These are phyloP conservation scores for Pholiota microspora DNA, from an alignment of 768 basidiomycete genomes.

Conservation along the genomic window DNA sequence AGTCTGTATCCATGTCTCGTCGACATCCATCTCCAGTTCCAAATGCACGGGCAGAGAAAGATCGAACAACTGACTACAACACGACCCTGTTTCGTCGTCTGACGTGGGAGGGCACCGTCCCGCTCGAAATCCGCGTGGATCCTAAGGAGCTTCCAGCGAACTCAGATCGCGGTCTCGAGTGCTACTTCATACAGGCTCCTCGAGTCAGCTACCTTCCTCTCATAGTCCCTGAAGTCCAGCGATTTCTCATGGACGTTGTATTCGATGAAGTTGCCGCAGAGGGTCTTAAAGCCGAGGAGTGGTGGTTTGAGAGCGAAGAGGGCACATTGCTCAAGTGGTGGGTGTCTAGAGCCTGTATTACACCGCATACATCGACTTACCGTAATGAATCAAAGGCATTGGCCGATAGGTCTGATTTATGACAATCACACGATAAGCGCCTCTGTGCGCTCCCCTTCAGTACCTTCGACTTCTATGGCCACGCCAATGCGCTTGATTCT, in stretches of 20 bases:
- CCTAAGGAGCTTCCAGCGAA: conserved; percentile 88
- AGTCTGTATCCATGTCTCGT: conserved; percentile 48
- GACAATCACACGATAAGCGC: conserved; percentile 75
- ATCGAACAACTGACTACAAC: conserved; percentile 45
- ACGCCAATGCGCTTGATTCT: conserved; percentile 76
- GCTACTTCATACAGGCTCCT: conserved; percentile 88
- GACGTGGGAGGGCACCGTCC: conserved; percentile 89
- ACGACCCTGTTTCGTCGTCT: conserved; percentile 85
- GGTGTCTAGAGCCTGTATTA: conserved; percentile 23
- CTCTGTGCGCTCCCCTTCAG: conserved; percentile 49
- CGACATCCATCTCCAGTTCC: conserved; percentile 37
- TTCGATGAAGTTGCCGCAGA: conserved; percentile 84
- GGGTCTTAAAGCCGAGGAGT: conserved; percentile 80
- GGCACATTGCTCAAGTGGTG: conserved; percentile 87
- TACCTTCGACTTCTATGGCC: conserved; percentile 36
- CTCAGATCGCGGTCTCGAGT: conserved; percentile 85
- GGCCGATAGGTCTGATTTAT: conserved; percentile 94
- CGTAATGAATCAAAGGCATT: conserved; percentile 66
- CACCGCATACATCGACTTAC: neutral
- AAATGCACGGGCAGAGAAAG: conserved; percentile 30
- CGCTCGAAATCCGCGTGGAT: conserved; percentile 86
- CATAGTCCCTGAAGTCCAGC: conserved; percentile 82
- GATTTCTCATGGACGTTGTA: conserved; percentile 88
- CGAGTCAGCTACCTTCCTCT: conserved; percentile 93
- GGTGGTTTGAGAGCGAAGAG: conserved; percentile 96